Evolutionary conservation across 2,329 filamentous ascomycete genomes (phyloP).

Genomic region (Pseudogymnoascus sp.): DNA sequence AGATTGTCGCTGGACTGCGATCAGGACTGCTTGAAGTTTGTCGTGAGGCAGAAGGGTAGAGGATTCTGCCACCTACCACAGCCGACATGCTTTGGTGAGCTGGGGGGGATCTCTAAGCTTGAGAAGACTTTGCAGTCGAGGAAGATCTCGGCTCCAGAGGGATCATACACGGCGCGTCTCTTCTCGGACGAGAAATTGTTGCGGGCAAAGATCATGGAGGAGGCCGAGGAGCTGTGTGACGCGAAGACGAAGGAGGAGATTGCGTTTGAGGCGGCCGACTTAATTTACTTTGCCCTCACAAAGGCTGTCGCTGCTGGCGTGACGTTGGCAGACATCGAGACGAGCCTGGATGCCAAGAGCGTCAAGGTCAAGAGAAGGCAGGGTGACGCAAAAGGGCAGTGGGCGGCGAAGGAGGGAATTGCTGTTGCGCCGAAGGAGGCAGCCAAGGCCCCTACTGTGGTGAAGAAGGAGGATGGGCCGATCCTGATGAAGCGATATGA

Average conservation of each 20-base stretch:
- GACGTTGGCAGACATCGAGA: constrained; percentile 79
- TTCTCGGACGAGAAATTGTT: constrained; percentile 88
- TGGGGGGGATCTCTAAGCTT: constrained; percentile 70
- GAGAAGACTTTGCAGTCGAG: constrained; percentile 79
- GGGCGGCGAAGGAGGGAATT: constrained; percentile 75
- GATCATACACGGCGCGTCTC: constrained; percentile 86
- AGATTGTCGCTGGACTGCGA: constrained; percentile 86
- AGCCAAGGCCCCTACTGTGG: constrained; percentile 37
- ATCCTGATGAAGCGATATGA: constrained; percentile 81
- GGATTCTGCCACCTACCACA: constrained; percentile 92
- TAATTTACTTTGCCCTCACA: constrained; percentile 91
- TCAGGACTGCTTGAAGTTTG: constrained; percentile 81
- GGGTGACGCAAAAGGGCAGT: constrained; percentile 90
- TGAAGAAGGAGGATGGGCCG: constrained; percentile 40
- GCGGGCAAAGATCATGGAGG: constrained; percentile 95
- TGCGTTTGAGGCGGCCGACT: constrained; percentile 87
- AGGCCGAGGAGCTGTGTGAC: constrained; percentile 89
- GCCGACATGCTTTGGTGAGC: constrained; percentile 82
- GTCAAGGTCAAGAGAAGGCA: constrained; percentile 89
- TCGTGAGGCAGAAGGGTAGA: constrained; percentile 80
- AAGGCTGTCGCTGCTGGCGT: constrained; percentile 82
- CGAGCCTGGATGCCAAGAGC: constrained; percentile 86
- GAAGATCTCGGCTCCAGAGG: constrained; percentile 72
- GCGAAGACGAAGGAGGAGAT: constrained; percentile 74
- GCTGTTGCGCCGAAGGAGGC: constrained; percentile 29